Percentiles rank a stretch among this genome's conserved stretches.
phyloP scores from a whole-genome alignment of 805 yeast species.

The Metschnikowia dekortorum region DNA sequence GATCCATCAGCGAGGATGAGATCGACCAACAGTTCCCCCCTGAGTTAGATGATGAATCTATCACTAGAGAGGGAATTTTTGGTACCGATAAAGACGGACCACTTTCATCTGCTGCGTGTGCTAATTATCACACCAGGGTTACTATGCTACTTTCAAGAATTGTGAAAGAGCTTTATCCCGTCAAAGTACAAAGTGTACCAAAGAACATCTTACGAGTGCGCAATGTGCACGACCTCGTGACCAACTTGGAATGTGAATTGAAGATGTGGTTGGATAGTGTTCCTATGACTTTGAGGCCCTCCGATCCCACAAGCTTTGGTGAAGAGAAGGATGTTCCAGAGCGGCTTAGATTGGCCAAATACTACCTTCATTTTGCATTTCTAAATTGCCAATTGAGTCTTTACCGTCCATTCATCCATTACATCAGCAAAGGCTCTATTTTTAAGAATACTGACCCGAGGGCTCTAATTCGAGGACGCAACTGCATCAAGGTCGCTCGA shows the following conservation, averaged over 20 bases:
- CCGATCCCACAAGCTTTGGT: conserved; percentile 45
- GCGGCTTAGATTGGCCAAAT: conserved; percentile 66
- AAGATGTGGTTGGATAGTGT: conserved; percentile 67
- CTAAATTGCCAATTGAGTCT: conserved; percentile 75
- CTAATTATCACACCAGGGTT: conserved; percentile 78
- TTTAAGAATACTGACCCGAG: conserved; percentile 44
- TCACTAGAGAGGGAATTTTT: conserved; percentile 59
- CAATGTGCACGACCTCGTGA: conserved; percentile 44
- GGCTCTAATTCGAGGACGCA: conserved; percentile 69
- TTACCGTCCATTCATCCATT: conserved; percentile 86
- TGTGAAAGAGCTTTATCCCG: conserved; percentile 70
- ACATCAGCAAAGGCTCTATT: conserved; percentile 53
- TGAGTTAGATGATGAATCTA: conserved; percentile 83
- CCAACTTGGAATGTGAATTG: conserved; percentile 62
- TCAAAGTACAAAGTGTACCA: conserved; percentile 38
- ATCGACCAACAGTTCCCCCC: conserved; percentile 83
- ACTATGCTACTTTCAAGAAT: conserved; percentile 68
- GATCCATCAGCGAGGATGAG: conserved; percentile 70
- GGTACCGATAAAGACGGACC: conserved; percentile 45
- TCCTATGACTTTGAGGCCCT: conserved; percentile 70
- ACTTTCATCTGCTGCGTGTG: conserved; percentile 70
- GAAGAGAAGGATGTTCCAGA: conserved; percentile 35
- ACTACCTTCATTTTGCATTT: conserved; percentile 66
- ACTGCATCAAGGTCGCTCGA: conserved; percentile 80
- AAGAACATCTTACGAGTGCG: conserved; percentile 15